Evolutionary conservation across 2,329 filamentous ascomycete species (phyloP), one percentile per base, ranked within the genome.

Genomic region (Sarocladium strictum): DNA sequence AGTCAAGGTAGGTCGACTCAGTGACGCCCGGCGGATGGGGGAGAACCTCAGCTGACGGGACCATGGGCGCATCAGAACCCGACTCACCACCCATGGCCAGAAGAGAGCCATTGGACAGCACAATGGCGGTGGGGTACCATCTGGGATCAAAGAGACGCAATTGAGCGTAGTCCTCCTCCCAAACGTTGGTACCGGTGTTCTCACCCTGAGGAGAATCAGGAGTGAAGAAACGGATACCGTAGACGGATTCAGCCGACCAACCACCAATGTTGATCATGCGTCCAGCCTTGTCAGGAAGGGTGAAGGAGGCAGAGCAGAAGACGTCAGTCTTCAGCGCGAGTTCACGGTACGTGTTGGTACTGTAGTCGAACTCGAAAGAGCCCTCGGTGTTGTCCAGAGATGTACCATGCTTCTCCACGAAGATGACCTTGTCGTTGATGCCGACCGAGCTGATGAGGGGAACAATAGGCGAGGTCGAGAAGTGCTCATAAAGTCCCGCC

Each of bases 231-330:
- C 40, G 40, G 21, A 45, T 45, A 15, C 40, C 40, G 15, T 45
- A 45, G 21, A 45, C 15, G 23, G 40, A 45, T 17, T 45, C 40
- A 24, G 40, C 40, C 7, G 40, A 45, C 40, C 40, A 45, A 9
- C 40, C 40, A 45, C 40, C 40, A 45, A 45, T 45, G 40, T 45
- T 45, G 40, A 45, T 45, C 40, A 45, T 45, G 40, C 40, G 40
- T 14, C 40, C 40, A 45, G 40, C 40, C 40, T 45, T 45, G 40
- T 45, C 40, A 45, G 40, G 40, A 45, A 45, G 40, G 17, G 40
- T 45, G 19, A 45, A 45, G 40, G 40, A 45, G 21, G 40, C 40
- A 12, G 40, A 45, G 19, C 40, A 45, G 40, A 45, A 45, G 40
- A 45, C 40, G 23, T 45, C 40, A 23, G 40, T 45, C 40, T 45